phyloP scores from a whole-genome alignment of 2,329 filamentous ascomycete genomes.

The Botryotinia calthae region DNA sequence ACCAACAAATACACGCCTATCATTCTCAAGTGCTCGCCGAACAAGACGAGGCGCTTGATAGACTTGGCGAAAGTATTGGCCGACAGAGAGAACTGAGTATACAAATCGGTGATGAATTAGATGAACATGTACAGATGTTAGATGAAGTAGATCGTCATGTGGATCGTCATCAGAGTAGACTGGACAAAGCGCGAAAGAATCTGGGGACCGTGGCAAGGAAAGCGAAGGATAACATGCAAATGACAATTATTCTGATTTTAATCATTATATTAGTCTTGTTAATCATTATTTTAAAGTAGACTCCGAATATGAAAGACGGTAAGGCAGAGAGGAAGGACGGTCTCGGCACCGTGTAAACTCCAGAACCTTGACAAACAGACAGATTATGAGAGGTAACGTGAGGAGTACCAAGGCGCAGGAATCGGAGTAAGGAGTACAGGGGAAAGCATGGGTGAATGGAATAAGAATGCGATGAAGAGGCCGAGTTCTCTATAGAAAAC shows the following conservation, averaged over 20 bases:
- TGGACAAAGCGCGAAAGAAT: conserved; percentile 71
- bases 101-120: conserved; percentile 94
- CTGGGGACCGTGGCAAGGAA: conserved; percentile 70
- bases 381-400: neutral
- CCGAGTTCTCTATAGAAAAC: neutral
- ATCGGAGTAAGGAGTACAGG: conserved; percentile 5
- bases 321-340: neutral
- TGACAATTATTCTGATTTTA: conserved; percentile 66
- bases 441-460: neutral
- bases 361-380: neutral
- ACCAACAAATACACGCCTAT: conserved; percentile 83
- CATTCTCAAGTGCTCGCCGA: conserved; percentile 79
- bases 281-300: conserved; percentile 62
- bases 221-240: conserved; percentile 82
- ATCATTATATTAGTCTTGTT: conserved; percentile 66
- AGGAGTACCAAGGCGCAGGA: neutral
- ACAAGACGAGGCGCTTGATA: conserved; percentile 91
- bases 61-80: conserved; percentile 78
- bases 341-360: neutral
- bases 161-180: conserved; percentile 73
- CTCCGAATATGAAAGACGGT: neutral
- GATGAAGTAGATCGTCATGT: conserved; percentile 84
- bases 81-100: conserved; percentile 90
- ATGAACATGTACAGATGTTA: conserved; percentile 82
- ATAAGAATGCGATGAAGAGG: neutral